These are phyloP conservation scores for Collybia mongolica DNA, from an alignment of 768 basidiomycete species.

Conservation along the genomic window DNA sequence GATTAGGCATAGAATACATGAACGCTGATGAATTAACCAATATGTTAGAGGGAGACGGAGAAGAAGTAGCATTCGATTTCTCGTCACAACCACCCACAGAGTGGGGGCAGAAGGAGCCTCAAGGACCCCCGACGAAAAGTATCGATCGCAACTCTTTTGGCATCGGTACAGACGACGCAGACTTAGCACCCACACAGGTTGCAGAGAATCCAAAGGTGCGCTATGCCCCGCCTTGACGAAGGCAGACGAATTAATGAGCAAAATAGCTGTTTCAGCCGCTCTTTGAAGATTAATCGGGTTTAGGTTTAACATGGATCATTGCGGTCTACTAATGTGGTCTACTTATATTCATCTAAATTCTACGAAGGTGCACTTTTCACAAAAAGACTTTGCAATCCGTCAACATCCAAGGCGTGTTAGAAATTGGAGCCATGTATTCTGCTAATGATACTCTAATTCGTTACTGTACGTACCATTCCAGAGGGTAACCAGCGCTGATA, in stretches of 20 bases:
- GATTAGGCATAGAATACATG: conserved; percentile 71
- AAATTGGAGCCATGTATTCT: no score
- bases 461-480: no score
- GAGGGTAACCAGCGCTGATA: no score
- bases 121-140: conserved; percentile 12
- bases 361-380: no score
- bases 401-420: no score
- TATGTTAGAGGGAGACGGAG: conserved; percentile 59
- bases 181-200: conserved; percentile 40
- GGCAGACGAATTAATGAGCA: neutral
- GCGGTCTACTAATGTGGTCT: no score
- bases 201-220: conserved; percentile 32
- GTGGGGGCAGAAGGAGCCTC: conserved; percentile 6
- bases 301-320: neutral
- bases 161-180: conserved; percentile 30
- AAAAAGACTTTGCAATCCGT: no score
- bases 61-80: conserved; percentile 46
- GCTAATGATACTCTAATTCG: no score
- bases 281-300: conserved; percentile 42
- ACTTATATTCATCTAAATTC: no score
- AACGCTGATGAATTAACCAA: conserved; percentile 56
- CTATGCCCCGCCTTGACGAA: neutral
- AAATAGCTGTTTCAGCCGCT: conserved; percentile 45
- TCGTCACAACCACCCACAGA: conserved; percentile 21
- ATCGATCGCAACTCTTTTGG: conserved; percentile 27